Evolutionary conservation across 2,329 filamentous ascomycete genomes (phyloP).

Genomic region (Alternaria gaisen): DNA sequence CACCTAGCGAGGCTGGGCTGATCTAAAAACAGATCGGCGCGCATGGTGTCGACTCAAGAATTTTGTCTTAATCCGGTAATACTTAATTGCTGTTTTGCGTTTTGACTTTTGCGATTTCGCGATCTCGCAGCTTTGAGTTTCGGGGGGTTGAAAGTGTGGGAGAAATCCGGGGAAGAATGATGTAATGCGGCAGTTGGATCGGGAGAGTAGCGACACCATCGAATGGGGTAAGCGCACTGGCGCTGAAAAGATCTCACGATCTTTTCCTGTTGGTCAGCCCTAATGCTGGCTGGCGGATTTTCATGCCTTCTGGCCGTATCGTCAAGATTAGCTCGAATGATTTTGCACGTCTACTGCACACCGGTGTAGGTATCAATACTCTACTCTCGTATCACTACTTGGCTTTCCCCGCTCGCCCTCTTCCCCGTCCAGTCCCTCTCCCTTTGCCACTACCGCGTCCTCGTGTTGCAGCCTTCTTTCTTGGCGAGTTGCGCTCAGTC

Average conservation of each 20-base stretch:
- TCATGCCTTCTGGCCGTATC: constrained; percentile 2
- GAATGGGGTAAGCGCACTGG: neutral
- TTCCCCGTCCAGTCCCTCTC: constrained; percentile 20
- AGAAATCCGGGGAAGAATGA: constrained; percentile 1
- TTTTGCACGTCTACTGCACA: constrained; percentile 3
- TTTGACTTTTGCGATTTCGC: neutral
- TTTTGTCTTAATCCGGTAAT: neutral
- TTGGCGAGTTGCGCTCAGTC: constrained; percentile 33
- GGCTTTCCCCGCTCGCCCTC: constrained; percentile 15
- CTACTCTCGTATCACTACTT: constrained; percentile 3
- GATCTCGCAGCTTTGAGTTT: neutral
- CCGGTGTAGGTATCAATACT: neutral
- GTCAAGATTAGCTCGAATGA: constrained; percentile 6
- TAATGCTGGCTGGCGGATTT: neutral
- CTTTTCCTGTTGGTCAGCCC: neutral
- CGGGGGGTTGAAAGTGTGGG: neutral
- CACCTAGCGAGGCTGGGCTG: constrained; percentile 1
- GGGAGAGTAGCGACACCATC: neutral
- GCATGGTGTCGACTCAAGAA: neutral
- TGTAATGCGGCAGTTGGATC: neutral
- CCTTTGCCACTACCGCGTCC: constrained; percentile 11
- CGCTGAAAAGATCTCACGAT: neutral
- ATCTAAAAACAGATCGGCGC: constrained; percentile 9
- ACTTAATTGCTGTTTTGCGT: neutral
- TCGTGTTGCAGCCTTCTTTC: constrained; percentile 16